Base-by-base conservation (phyloP, 331 rosid genomes). In the Rhamnella rubrinervis region DNA sequence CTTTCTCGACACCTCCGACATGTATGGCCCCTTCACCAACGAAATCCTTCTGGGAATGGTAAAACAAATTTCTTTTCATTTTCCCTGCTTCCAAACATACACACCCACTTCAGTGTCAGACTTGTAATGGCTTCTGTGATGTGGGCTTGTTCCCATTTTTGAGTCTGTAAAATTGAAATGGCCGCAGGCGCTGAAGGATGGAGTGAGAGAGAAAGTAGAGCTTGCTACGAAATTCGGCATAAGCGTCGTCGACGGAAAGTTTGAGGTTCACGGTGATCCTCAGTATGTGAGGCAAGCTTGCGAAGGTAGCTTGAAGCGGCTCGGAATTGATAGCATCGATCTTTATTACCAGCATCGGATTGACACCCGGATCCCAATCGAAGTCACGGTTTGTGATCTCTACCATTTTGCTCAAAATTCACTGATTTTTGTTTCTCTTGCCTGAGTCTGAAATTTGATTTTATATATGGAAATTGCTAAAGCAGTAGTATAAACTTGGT, bases 191-290 rank as follows among this genome's bases (percentile, higher is more conserved):
- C 11, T 89, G 69, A 74, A 80, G 58, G 91, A 76, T 63, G 89
- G 77, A 10, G 77, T 76, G 50, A 84, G 88, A 11, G 86, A 80
- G 37, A 83, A 80, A 46, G 91, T 85, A 47, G 84, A 89, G 61
- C 59, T 89, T 73, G 96, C 86, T 18, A 77, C 93, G 4, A 89
- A 89, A 61, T 87, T 80, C 16, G 93, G 84, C 12, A 0, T 65
- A 57, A 56, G 1, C 23, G 0, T 0, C 6, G 40, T 1, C 1
- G 81, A 68, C 23, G 84, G 74, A 19, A 77, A 71, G 52, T 2
- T 1, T 1, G 88, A 67, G 65, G 18, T 73, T 1, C 73, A 55
- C 21, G 96, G 96, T 13, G 88, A 85, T 69, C 91, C 89, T 14
- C 66, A 58, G 0, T 83, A 78, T 16, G 89, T 89, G n/a, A 75